Base-by-base conservation (phyloP, 1,284 basidiomycete species). In the Pseudozyma flocculosa region DNA sequence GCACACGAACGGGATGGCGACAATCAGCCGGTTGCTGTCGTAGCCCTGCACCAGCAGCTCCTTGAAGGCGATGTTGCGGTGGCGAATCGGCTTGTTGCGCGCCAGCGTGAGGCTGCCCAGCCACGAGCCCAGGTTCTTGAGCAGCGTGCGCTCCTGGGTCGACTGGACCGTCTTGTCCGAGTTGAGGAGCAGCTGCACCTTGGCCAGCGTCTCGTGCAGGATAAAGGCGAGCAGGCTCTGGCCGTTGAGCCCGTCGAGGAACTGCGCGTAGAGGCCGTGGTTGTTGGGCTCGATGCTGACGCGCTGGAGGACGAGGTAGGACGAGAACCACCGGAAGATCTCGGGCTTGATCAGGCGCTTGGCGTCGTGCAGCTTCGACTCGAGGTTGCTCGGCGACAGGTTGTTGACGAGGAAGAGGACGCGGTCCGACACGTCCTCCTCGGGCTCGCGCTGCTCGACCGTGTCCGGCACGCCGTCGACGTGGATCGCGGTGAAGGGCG, bases 381-480 rank as follows among this genome's bases (percentile, higher is more conserved):
- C 91, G 65, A 96, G 91, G 78, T 98, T 98, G 79, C 83, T 90
- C 3, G 91, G 89, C 1, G 94, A 92, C 47, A 99, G 84, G 72
- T 99, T 97, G 82, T 98, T 99, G 80, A 99, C 87, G 71, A 96
- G 92, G 83, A 99, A 99, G 44, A 98, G 83, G 66, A 99, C 92
- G 72, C 87, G 88, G 83, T 99, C 95, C 21, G 92, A 90, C 21
- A 88, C 81, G 63, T 90, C 89, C 76, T 96, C 91, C 18, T 88
- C 85, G 2, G 94, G 95, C 48, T 83, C 80, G 45, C 47, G 48
- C 55, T 72, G 72, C 13, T 64, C 63, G 18, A 42, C 45, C 18
- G 60, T 61, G 30, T 57, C 50, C 83, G 29, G 86, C 44, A 79
- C 45, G n/a, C 54, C 57, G 24, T 66, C 67, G 23, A 59, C 73